Percentiles rank a stretch among this genome's conserved stretches.
Evolutionary conservation across 371 early-diverging fungal species (phyloP).

Genomic region (Nematocida sp.): DNA sequence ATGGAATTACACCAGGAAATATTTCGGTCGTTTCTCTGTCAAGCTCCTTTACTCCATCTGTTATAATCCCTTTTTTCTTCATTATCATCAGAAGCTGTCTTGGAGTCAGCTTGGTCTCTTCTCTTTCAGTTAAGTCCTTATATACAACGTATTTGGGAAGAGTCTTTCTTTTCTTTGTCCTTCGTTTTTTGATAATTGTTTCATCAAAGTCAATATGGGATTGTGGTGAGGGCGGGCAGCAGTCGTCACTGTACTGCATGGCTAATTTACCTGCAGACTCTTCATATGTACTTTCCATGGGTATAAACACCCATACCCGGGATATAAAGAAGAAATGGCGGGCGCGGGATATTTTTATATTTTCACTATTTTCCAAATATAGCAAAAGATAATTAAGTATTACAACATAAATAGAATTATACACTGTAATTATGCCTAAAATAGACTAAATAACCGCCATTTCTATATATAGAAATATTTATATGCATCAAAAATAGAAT

Average conservation of each 20-base stretch:
- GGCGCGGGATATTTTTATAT: background rate
- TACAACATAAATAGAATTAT: no score
- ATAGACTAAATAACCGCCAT: no score
- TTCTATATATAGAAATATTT: no score
- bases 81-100: conserved; percentile 54
- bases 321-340: conserved; percentile 7
- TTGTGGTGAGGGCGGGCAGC: conserved; percentile 44
- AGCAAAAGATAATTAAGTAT: no score
- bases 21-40: conserved; percentile 35
- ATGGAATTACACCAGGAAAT: background rate
- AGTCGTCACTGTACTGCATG: background rate
- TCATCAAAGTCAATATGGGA: conserved; percentile 40
- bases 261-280: background rate
- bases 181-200: conserved; percentile 12
- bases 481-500: no score
- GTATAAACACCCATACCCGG: background rate
- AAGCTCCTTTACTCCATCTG: conserved; percentile 4
- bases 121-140: conserved; percentile 45
- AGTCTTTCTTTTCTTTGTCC: conserved; percentile 32
- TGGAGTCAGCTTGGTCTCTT: conserved; percentile 26
- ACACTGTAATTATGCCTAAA: no score
- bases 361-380: background rate
- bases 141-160: conserved; percentile 52
- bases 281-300: background rate
- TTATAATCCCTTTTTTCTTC: conserved; percentile 31